Conservation (phyloP, 2,329 filamentous ascomycete genomes). For the Nemania sp. region DNA sequence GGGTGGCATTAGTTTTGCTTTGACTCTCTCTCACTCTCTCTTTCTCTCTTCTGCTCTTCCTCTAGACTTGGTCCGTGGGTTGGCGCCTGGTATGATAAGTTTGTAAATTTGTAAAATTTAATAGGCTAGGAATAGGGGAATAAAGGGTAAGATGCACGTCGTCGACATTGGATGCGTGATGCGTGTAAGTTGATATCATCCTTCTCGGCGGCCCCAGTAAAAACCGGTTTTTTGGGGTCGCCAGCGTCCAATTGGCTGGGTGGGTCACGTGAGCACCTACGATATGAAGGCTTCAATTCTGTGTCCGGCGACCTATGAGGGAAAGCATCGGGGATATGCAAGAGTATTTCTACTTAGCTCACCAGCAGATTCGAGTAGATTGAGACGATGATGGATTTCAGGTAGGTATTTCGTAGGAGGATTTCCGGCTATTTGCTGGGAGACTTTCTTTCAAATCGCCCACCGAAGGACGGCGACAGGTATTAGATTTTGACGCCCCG, state of each 20-base stretch:
- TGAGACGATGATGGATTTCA: too few relatives aligned
- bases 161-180: constrained; percentile 4
- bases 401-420: not conserved
- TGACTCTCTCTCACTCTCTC: not conserved
- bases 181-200: constrained; percentile 29
- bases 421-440: not conserved
- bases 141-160: not conserved
- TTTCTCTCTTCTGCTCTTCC: not conserved
- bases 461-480: not conserved
- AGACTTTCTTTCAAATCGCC: constrained; percentile 3
- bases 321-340: not conserved
- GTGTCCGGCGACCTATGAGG: not conserved
- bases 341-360: too few relatives aligned
- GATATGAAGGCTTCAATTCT: not conserved
- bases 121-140: not conserved
- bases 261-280: constrained; percentile 35
- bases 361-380: too few relatives aligned
- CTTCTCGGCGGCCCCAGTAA: not conserved
- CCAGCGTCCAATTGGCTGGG: constrained; percentile 25
- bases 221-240: constrained; percentile 37
- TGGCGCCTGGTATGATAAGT: too few relatives aligned
- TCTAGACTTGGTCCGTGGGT: too few relatives aligned
- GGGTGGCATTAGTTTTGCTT: constrained; percentile 33
- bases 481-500: not conserved
- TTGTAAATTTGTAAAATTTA: not conserved